Evolutionary conservation across 768 basidiomycete species (phyloP), one percentile per base, ranked within the genome.

Genomic region (Suillus weaverae): DNA sequence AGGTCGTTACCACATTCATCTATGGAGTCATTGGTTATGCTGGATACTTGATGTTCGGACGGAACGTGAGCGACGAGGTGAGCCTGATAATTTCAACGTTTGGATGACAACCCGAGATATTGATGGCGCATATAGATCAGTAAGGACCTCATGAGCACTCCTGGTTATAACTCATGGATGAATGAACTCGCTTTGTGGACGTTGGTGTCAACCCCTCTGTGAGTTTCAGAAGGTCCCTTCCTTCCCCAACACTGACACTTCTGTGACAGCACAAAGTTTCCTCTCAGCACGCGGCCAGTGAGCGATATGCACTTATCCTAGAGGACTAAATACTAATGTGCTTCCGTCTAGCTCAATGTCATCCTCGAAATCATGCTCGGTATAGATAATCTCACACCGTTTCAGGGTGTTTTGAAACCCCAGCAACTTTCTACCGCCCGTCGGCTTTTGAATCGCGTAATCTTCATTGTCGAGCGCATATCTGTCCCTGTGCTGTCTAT

Each of bases 41-140:
- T 22, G 97, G 96, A 0, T 98, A 97, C 70, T 75, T 92, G 22
- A 99, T 99, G 97, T 95, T 94, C 72, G 94, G 95, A 11, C 80
- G 84, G 57, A 70, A 74, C 38, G 93, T 96, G 57, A 87, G 86
- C 70, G 92, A 92, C 64, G 94, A 95, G 83, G 92, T 93, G 64
- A 70, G 81, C 70, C 30, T 13, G 20, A n/a, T 32, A 2, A 64
- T 61, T 11, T 57, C 18, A 7, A 22, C 13, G 5, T 56, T 20
- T 33, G n/a, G 26, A 35, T 20, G 11, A 16, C 16, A 18, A 54
- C 26, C 22, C 11, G 32, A 32, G 44, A 67, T 20, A 62, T 54
- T 61, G 33, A 53, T 66, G 46, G 50, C 22, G 10, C 10, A 20
- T 18, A 9, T 70, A 95, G 90, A 88, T 98, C 73, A 97, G 94